Evolutionary conservation across 345 rosid species (phyloP).

Genomic region (Draba incana): DNA sequence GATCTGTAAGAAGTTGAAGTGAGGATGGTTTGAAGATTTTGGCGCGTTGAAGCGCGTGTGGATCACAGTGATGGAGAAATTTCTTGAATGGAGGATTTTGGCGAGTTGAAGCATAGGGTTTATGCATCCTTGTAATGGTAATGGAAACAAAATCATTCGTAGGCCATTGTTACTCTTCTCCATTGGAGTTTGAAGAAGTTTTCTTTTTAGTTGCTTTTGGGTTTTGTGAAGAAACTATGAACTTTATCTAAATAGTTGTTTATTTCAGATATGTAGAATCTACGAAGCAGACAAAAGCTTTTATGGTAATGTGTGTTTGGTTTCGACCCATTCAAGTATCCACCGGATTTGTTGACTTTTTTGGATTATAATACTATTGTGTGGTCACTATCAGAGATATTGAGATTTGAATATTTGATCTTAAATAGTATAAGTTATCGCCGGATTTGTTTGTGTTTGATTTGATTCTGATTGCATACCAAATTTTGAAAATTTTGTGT

Average conservation of each 20-base stretch:
- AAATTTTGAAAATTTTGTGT: too few relatives aligned
- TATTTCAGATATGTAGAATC: constrained; percentile 38
- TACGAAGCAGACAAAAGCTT: constrained; percentile 30
- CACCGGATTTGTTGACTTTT: constrained; percentile 34
- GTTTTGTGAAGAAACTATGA: constrained; percentile 19
- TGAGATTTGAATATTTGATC: not conserved
- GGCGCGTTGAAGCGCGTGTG: constrained; percentile 46
- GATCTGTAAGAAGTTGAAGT: constrained; percentile 38
- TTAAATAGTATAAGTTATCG: too few relatives aligned
- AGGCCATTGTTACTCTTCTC: constrained; percentile 27
- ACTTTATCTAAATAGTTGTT: constrained; percentile 19
- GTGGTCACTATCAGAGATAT: constrained; percentile 31
- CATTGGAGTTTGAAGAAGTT: constrained; percentile 29
- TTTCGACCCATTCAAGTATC: constrained; percentile 35
- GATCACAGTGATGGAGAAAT: constrained; percentile 56
- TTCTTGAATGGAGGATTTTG: constrained; percentile 53
- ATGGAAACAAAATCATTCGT: constrained; percentile 56
- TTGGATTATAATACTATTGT: constrained; percentile 12
- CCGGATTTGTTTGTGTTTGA: too few relatives aligned
- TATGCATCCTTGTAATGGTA: constrained; percentile 69
- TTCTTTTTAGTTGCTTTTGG: not conserved
- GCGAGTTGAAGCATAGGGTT: constrained; percentile 71
- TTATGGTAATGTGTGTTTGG: constrained; percentile 35
- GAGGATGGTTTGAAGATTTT: constrained; percentile 28
- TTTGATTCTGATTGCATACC: too few relatives aligned